A percentile compares a stretch with the other conserved stretches of the same genome.
These are phyloP conservation scores for Ceratocystis smalleyi DNA, from an alignment of 2,329 filamentous ascomycete genomes.

Conservation along the genomic window DNA sequence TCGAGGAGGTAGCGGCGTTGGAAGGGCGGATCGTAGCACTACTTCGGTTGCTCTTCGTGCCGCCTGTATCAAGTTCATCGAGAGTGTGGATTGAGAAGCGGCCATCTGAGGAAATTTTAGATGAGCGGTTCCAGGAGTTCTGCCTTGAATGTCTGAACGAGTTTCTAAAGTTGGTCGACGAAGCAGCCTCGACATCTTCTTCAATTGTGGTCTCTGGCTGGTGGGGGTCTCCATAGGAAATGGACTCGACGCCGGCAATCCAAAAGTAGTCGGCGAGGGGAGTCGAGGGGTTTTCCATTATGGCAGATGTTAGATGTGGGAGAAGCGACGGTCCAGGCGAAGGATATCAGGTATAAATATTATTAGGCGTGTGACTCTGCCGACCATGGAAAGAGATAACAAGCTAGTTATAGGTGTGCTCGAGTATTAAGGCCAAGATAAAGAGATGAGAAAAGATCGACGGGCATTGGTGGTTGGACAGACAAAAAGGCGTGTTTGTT, in stretches of 20 bases:
- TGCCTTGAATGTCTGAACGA: constrained; percentile 44
- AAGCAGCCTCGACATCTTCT: constrained; percentile 41
- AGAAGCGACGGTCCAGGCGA: neutral
- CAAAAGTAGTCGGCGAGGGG: constrained; percentile 62
- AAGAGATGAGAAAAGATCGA: neutral
- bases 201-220: constrained; percentile 38
- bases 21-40: constrained; percentile 45
- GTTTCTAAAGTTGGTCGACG: constrained; percentile 24
- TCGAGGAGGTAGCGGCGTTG: constrained; percentile 20
- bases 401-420: neutral
- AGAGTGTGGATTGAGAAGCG: constrained; percentile 39
- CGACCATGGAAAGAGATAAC: neutral
- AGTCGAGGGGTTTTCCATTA: constrained; percentile 45
- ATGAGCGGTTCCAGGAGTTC: constrained; percentile 43
- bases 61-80: constrained; percentile 41
- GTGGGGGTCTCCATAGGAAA: constrained; percentile 42
- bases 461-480: neutral
- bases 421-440: neutral
- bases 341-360: neutral
- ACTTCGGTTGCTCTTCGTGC: constrained; percentile 46
- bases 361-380: neutral
- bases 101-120: constrained; percentile 35
- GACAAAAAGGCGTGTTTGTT: neutral
- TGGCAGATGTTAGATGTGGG: neutral
- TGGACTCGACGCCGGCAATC: constrained; percentile 56